Conservation (phyloP, 2,329 filamentous ascomycete genomes). For the Colletotrichum salicis region DNA sequence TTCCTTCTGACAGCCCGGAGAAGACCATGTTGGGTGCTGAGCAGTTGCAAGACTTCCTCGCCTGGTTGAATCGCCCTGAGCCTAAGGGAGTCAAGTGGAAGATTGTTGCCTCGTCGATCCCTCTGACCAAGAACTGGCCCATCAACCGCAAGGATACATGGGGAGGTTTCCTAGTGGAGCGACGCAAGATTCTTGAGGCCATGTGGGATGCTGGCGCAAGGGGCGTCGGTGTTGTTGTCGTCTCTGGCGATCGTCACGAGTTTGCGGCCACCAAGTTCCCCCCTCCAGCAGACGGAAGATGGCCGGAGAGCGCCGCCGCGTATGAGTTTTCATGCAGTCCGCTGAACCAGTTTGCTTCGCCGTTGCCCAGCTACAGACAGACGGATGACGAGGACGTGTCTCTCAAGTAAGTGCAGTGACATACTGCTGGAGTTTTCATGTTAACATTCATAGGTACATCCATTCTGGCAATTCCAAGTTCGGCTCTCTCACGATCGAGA, state of each 20-base stretch:
- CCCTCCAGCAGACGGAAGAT: conserved; percentile 68
- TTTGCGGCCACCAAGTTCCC: conserved; percentile 89
- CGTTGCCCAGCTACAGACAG: conserved; percentile 84
- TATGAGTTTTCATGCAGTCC: conserved; percentile 95
- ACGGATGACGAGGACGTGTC: conserved; percentile 83
- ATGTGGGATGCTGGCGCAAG: conserved; percentile 89
- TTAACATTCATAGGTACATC: conserved; percentile 68
- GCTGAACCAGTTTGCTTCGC: conserved; percentile 92
- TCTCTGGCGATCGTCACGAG: conserved; percentile 96
- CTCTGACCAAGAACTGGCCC: conserved; percentile 98
- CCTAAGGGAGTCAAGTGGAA: conserved; percentile 90
- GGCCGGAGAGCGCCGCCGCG: conserved; percentile 73
- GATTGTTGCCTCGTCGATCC: conserved; percentile 87
- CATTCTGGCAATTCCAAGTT: conserved; percentile 91
- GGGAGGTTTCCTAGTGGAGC: conserved; percentile 89
- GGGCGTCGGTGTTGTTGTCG: conserved; percentile 81
- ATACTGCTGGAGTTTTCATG: neutral
- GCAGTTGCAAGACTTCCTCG: conserved; percentile 83
- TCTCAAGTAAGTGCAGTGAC: conserved; percentile 74
- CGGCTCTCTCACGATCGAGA: conserved; percentile 82
- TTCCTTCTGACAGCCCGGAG: conserved; percentile 67
- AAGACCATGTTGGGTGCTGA: conserved; percentile 89
- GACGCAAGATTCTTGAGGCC: conserved; percentile 81
- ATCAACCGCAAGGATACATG: conserved; percentile 91
- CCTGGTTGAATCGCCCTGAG: conserved; percentile 78